Evolutionary conservation across 495 filamentous ascomycete species (phyloP), one percentile per base, ranked within the genome.

Genomic region (Sordaria brevicollis): DNA sequence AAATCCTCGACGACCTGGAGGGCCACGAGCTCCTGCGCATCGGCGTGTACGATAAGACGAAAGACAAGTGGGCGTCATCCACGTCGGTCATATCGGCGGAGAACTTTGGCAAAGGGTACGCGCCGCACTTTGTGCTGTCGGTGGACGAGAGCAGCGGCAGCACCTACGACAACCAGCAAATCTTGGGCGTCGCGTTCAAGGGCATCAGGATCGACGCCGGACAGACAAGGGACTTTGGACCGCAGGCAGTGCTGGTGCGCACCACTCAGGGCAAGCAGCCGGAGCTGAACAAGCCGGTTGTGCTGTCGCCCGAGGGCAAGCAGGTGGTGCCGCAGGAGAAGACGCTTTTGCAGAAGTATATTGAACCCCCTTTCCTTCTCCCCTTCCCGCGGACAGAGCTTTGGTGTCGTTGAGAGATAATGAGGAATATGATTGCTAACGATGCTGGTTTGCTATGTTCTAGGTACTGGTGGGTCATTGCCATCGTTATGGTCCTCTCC

Each of bases 301-400:
- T 91, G 49, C 72, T 92, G 69, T 84, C 80, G 69, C 75, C 84
- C 0, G 87, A 91, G 73, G 90, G 90, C 10, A 88, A 83, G 78
- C 81, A 79, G 67, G 82, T 82, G 25, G 77, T 84, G 57, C 83
- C 79, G 65, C 83, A 79, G 76, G 88, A 92, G 84, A 92, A 91
- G 84, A 83, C 83, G 0, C 87, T 92, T 71, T 77, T 92, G 62
- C 90, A 92, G 78, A 91, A 91, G 89, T 91, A 80, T 75, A 84
- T 85, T 57, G 15, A 9, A 35, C 25, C 29, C 39, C 35, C 73
- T 0, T 82, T 82, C 70, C 72, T 83, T 57, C 78, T 80, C 25
- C 7, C 37, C 2, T 15, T 5, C 4, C 21, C 21, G n/a, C n/a
- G n/a, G n/a, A n/a, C n/a, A n/a, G 25, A 57, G 73, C 80, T 79